Evolutionary conservation across 768 basidiomycete genomes (phyloP).

Genomic region (Russula sp.): DNA sequence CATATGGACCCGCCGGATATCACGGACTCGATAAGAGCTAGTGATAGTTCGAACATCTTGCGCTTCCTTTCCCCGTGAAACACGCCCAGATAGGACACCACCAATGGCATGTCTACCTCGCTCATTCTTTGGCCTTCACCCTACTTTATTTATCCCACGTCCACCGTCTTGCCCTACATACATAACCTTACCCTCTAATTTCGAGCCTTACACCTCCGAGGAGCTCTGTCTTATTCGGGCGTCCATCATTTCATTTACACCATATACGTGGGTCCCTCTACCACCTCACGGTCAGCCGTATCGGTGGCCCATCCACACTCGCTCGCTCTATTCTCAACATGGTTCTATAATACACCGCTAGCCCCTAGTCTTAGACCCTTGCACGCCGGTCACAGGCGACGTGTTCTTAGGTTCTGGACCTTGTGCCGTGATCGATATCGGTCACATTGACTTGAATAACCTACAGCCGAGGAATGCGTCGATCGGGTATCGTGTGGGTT

Average conservation of each 20-base stretch:
- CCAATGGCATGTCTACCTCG: no score
- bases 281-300: background rate
- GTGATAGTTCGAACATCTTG: no score
- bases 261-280: no score
- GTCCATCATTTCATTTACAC: no score
- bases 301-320: background rate
- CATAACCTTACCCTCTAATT: no score
- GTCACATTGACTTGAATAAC: background rate
- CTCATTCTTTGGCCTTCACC: no score
- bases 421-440: conserved; percentile 7
- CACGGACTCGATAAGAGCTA: background rate
- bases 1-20: background rate
- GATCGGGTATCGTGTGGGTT: background rate
- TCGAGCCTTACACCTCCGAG: no score
- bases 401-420: background rate
- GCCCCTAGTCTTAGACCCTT: background rate
- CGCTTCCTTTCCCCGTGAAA: no score
- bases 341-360: background rate
- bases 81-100: no score
- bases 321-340: background rate
- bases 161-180: no score
- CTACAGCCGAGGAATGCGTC: background rate
- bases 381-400: background rate
- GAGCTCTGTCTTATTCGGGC: no score
- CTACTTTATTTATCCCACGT: no score